phyloP scores from a whole-genome alignment of 371 early-diverging fungal genomes.

The Umbelopsis sp. region DNA sequence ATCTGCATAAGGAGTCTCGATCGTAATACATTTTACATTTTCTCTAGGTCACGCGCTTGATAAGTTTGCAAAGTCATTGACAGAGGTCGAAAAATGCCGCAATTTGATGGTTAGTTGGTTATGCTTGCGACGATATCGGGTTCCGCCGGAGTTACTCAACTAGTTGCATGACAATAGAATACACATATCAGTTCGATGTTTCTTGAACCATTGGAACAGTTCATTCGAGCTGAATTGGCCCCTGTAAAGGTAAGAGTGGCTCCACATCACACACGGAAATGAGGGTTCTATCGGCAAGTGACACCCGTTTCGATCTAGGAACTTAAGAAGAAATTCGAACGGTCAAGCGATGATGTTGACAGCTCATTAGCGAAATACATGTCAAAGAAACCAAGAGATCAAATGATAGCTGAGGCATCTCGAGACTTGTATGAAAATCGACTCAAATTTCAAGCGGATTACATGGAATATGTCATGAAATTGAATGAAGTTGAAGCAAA shows the following conservation, averaged over 20 bases:
- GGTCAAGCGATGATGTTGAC: constrained; percentile 70
- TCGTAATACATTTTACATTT: no score
- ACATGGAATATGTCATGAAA: constrained; percentile 68
- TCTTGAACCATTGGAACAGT: constrained; percentile 64
- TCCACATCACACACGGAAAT: neutral
- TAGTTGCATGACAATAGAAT: constrained; percentile 39
- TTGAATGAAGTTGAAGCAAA: constrained; percentile 70
- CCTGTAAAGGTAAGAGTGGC: constrained; percentile 59
- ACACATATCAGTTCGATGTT: constrained; percentile 68
- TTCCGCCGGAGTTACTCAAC: constrained; percentile 10
- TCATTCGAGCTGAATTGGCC: constrained; percentile 57
- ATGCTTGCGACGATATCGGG: neutral
- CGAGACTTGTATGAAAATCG: constrained; percentile 50
- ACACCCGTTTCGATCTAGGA: constrained; percentile 44
- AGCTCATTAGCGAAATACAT: constrained; percentile 60
- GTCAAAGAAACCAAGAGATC: constrained; percentile 64
- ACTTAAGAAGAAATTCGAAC: constrained; percentile 63
- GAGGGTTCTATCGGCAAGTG: no score
- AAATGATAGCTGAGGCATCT: constrained; percentile 59
- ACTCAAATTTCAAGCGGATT: constrained; percentile 64
- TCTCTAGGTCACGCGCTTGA: constrained; percentile 53
- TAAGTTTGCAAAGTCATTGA: constrained; percentile 59
- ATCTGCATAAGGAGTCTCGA: neutral
- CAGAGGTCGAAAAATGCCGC: constrained; percentile 66
- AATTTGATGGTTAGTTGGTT: constrained; percentile 54